These are phyloP conservation scores for Gossypium herbaceum DNA, from an alignment of 345 rosid genomes.

Conservation along the genomic window DNA sequence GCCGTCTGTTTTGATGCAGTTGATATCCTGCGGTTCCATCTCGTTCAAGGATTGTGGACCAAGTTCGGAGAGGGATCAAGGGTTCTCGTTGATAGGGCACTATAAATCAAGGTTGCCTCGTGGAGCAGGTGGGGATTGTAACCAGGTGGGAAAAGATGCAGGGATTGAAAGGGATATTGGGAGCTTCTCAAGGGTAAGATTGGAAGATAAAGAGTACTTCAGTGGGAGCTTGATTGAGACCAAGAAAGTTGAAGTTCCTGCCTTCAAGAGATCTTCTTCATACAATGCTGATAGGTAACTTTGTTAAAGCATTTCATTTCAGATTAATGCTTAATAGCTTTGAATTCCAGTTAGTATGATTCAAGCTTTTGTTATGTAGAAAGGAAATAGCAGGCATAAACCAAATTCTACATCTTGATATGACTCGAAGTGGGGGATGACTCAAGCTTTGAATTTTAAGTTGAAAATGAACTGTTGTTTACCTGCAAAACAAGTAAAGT, in stretches of 20 bases:
- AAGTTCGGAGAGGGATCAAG: conserved; percentile 58
- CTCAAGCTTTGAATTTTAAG: too few species aligned
- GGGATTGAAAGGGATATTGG: conserved; percentile 33
- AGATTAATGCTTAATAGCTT: too few species aligned
- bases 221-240: conserved; percentile 96
- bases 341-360: too few species aligned
- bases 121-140: conserved; percentile 32
- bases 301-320: neutral
- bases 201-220: conserved; percentile 91
- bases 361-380: too few species aligned
- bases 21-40: conserved; percentile 88
- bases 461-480: too few species aligned
- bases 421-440: too few species aligned
- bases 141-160: conserved; percentile 24
- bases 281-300: conserved; percentile 75
- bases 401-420: too few species aligned
- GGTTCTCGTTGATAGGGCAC: conserved; percentile 48
- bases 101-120: conserved; percentile 46
- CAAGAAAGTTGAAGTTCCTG: conserved; percentile 45
- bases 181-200: conserved; percentile 42
- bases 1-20: conserved; percentile 83
- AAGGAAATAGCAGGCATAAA: too few species aligned
- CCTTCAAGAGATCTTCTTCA: conserved; percentile 76
- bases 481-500: too few species aligned
- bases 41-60: conserved; percentile 75